Conservation (phyloP, 2,329 filamentous ascomycete species). For the Didymella segeticola region DNA sequence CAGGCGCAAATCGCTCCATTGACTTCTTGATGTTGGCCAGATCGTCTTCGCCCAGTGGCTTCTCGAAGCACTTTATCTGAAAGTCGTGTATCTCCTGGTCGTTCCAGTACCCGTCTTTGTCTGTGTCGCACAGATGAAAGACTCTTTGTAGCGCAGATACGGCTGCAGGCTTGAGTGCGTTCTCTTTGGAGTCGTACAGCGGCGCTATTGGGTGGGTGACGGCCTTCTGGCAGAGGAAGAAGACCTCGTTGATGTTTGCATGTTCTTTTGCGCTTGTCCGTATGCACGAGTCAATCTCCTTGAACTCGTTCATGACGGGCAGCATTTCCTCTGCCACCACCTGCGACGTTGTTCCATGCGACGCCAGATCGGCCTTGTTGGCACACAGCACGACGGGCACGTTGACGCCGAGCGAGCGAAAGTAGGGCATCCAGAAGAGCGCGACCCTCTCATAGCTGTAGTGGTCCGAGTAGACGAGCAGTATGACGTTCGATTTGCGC, state of each 20-base stretch:
- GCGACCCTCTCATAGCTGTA: slow-evolving; percentile 98
- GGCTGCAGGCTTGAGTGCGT: slow-evolving; percentile 83
- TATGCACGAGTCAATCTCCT: slow-evolving; percentile 98
- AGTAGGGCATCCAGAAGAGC: slow-evolving; percentile 98
- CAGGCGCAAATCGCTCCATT: slow-evolving; percentile 72
- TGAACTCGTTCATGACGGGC: slow-evolving; percentile 97
- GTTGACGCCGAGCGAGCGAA: slow-evolving; percentile 96
- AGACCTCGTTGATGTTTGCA: slow-evolving; percentile 90
- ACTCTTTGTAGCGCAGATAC: slow-evolving; percentile 85
- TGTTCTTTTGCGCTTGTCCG: slow-evolving; percentile 90
- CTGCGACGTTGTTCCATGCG: slow-evolving; percentile 77
- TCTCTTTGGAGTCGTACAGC: slow-evolving; percentile 94
- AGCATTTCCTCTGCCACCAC: slow-evolving; percentile 97
- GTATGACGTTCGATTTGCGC: slow-evolving; percentile 93
- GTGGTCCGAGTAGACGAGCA: slow-evolving; percentile 96
- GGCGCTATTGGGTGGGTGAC: slow-evolving; percentile 97
- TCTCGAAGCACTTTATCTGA: slow-evolving; percentile 90
- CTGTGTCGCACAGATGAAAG: slow-evolving; percentile 95
- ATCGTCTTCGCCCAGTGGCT: slow-evolving; percentile 80
- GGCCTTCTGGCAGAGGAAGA: slow-evolving; percentile 97
- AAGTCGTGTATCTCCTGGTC: slow-evolving; percentile 92
- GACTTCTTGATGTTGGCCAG: slow-evolving; percentile 90
- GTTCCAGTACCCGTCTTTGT: slow-evolving; percentile 91
- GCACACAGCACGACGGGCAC: slow-evolving; percentile 96
- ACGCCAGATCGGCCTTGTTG: slow-evolving; percentile 92